These are phyloP conservation scores for Fagus crenata DNA, from an alignment of 306 rosid genomes.

Conservation along the genomic window DNA sequence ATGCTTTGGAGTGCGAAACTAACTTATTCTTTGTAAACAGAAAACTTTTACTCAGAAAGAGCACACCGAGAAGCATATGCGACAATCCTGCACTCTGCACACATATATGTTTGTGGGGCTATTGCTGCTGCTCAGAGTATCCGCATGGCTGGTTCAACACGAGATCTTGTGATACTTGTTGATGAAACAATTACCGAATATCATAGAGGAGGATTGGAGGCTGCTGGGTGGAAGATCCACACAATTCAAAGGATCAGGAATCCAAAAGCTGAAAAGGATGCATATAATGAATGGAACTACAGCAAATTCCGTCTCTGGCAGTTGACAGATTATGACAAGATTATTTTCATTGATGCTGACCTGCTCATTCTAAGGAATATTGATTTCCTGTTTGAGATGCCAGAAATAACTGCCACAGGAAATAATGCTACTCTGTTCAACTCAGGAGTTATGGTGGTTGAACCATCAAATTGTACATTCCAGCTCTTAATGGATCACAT, in stretches of 20 bases:
- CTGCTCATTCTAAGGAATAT: conserved; percentile 74
- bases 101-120: conserved; percentile 86
- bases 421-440: conserved; percentile 78
- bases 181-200: conserved; percentile 71
- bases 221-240: conserved; percentile 88
- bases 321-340: conserved; percentile 82
- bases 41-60: conserved; percentile 57
- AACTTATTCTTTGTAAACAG: conserved; percentile 45
- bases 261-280: conserved; percentile 82
- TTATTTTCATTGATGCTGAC: conserved; percentile 86
- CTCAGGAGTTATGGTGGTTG: conserved; percentile 85
- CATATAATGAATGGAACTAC: conserved; percentile 94
- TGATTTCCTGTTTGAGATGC: conserved; percentile 82
- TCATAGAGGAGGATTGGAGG: conserved; percentile 74
- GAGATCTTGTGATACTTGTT: conserved; percentile 83
- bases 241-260: conserved; percentile 80
- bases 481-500: conserved; percentile 80
- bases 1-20: conserved; percentile 22
- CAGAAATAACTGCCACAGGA: conserved; percentile 82
- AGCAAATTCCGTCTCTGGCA: conserved; percentile 94
- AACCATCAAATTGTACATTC: conserved; percentile 83
- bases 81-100: conserved; percentile 85
- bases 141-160: conserved; percentile 83
- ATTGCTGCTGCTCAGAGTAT: conserved; percentile 86
- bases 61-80: conserved; percentile 80